Evolutionary conservation across 805 yeast species (phyloP), one percentile per base, ranked within the genome.

Genomic region (Wickerhamomyces chambardii): DNA sequence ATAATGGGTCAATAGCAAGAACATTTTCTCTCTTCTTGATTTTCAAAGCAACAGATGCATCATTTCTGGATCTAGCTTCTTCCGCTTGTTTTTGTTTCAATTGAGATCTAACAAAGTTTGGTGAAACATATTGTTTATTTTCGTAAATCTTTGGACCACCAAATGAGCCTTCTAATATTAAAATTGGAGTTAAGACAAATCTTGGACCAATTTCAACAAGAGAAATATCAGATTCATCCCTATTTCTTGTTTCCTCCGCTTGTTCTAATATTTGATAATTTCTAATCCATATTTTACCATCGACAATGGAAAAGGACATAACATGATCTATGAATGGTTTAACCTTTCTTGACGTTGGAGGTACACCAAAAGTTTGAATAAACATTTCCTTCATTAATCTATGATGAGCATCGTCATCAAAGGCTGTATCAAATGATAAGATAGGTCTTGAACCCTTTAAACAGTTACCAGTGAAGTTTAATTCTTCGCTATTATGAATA

Each of bases 111-210:
- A 82, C 90, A 40, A 84, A 77, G 68, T 92, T 92, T 45, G 98
- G 98, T 40, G 95, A 84, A 32, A 92, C 95, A 60, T 84, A 92
- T 61, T 90, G 92, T 67, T 85, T 89, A 67, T 92, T 92, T 55
- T 92, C 97, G 62, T 85, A 92, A 45, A 92, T 87, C 70, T 89
- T 86, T 44, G 97, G 96, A 16, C 98, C 98, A 37, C 96, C 90
- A 51, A 92, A 92, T 2, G 97, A 86, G 33, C 98, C 98, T 65
- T 92, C 97, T 44, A 90, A 70, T 35, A 92, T 77, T 40, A 94
- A 79, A 47, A 92, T 89, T 43, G 82, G 78, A 3, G 97, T 90
- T 66, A 92, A 70, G 25, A 92, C 97, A 45, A 87, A 81, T 59
- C 98, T 75, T 35, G 98, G 98, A 4, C 98, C 98, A 47, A 92